Conservation (phyloP, 257 asterid species). For the Fraxinus anomala region DNA sequence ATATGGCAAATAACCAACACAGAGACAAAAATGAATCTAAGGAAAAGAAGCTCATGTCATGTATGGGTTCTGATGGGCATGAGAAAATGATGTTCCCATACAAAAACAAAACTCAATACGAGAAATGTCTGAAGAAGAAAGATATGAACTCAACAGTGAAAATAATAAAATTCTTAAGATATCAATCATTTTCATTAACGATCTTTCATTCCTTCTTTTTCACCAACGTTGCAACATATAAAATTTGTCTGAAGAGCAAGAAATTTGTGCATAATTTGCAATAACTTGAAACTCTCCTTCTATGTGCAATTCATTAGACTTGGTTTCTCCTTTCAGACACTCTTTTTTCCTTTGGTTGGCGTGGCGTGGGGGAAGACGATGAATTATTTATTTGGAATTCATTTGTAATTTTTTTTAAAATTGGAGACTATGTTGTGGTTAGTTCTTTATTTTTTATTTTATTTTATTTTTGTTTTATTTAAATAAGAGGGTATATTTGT, state of each 20-base stretch:
- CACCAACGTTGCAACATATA: not conserved
- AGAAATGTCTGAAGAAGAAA: not conserved
- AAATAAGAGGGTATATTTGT: no score
- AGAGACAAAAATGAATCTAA: conserved; percentile 31
- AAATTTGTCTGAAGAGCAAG: conserved; percentile 19
- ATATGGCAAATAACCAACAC: conserved; percentile 34
- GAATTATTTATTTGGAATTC: no score
- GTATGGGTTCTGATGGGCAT: not conserved
- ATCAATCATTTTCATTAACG: conserved; percentile 46
- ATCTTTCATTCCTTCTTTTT: conserved; percentile 25
- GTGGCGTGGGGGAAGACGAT: no score
- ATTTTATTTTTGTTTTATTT: no score
- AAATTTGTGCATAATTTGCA: conserved; percentile 2
- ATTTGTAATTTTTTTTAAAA: no score
- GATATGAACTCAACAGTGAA: conserved; percentile 37
- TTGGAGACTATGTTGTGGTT: no score
- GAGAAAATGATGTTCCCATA: conserved; percentile 13
- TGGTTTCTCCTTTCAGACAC: no score
- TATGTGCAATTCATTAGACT: conserved; percentile 14
- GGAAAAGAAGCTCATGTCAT: not conserved
- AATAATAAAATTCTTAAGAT: conserved; percentile 10
- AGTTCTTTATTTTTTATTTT: no score
- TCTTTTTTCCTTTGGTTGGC: no score
- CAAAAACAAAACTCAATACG: not conserved
- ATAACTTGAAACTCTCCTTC: conserved; percentile 1